Percentiles rank a stretch among this genome's conserved stretches.
phyloP scores from a whole-genome alignment of 352 stramenopile genomes.

The Phytopythium sindhum region DNA sequence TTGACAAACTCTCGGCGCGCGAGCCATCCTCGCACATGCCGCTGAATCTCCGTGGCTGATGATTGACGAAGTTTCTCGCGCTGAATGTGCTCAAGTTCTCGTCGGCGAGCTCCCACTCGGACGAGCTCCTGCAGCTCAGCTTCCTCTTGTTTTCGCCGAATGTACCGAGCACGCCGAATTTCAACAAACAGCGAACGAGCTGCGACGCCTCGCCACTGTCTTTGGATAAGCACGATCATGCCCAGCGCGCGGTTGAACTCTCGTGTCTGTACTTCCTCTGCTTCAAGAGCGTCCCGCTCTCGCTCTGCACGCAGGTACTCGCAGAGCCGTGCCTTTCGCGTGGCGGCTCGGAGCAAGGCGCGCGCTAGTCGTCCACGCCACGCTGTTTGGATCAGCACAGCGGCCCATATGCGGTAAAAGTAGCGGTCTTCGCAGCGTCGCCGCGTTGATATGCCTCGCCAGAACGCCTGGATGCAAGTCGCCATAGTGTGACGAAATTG shows the following conservation, averaged over 20 bases:
- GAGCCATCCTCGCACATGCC: conserved; percentile 58
- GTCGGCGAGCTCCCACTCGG: conserved; percentile 39
- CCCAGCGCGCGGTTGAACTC: conserved; percentile 49
- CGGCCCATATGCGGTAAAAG: conserved; percentile 57
- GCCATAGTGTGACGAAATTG: conserved; percentile 30
- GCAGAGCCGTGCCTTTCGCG: conserved; percentile 50
- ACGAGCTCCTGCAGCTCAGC: conserved; percentile 66
- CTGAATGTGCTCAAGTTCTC: conserved; percentile 48
- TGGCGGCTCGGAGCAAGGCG: conserved; percentile 44
- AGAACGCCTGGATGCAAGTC: conserved; percentile 56
- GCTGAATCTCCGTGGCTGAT: conserved; percentile 67
- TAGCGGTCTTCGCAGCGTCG: conserved; percentile 56
- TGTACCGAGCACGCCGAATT: conserved; percentile 46
- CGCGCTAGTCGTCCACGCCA: conserved; percentile 61
- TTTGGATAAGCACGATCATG: conserved; percentile 64
- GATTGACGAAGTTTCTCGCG: conserved; percentile 38
- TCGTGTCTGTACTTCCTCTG: conserved; percentile 36
- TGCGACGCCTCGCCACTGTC: conserved; percentile 67
- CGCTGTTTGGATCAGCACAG: conserved; percentile 63
- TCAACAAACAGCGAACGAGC: conserved; percentile 60
- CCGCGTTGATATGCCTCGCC: conserved; percentile 44
- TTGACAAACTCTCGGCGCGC: conserved; percentile 45
- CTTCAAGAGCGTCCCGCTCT: conserved; percentile 53
- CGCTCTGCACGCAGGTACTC: conserved; percentile 69
- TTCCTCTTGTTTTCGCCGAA: conserved; percentile 66